A percentile compares a stretch with the other conserved stretches of the same genome.
Conservation (phyloP, 176 grass and related monocot species). For the Zizania latifolia region DNA sequence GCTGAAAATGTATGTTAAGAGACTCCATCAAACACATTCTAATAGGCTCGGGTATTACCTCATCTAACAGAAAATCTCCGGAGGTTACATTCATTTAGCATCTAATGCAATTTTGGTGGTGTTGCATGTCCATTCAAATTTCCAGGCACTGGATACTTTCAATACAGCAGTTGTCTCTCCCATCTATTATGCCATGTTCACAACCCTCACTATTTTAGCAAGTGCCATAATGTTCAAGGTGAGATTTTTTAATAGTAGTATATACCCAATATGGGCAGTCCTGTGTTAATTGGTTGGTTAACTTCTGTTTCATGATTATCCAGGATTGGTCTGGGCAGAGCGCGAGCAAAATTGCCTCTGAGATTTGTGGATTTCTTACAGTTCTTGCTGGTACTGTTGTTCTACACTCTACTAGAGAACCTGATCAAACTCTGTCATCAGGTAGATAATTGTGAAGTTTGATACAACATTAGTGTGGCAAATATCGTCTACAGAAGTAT, state of each 20-base stretch:
- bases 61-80: too few relatives aligned
- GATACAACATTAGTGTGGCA: background rate
- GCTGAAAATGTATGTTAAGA: background rate
- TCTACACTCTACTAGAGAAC: slow-evolving; percentile 82
- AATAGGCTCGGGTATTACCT: too few relatives aligned
- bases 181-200: slow-evolving; percentile 97
- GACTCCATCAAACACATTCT: background rate
- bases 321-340: slow-evolving; percentile 99
- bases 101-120: background rate
- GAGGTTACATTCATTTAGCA: background rate
- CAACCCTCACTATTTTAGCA: slow-evolving; percentile 91
- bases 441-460: slow-evolving; percentile 39
- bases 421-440: slow-evolving; percentile 59
- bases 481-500: background rate
- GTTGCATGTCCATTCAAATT: background rate
- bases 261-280: background rate
- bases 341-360: slow-evolving; percentile 76
- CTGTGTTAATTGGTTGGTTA: background rate
- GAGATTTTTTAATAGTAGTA: background rate
- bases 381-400: slow-evolving; percentile 82
- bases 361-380: slow-evolving; percentile 88
- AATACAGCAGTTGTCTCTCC: slow-evolving; percentile 98
- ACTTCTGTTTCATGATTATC: slow-evolving; percentile 4
- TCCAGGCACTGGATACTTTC: slow-evolving; percentile 92
- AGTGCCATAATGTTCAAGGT: slow-evolving; percentile 99